Base-by-base conservation (phyloP, 2,329 filamentous ascomycete genomes). In the Epichloe aotearoae region DNA sequence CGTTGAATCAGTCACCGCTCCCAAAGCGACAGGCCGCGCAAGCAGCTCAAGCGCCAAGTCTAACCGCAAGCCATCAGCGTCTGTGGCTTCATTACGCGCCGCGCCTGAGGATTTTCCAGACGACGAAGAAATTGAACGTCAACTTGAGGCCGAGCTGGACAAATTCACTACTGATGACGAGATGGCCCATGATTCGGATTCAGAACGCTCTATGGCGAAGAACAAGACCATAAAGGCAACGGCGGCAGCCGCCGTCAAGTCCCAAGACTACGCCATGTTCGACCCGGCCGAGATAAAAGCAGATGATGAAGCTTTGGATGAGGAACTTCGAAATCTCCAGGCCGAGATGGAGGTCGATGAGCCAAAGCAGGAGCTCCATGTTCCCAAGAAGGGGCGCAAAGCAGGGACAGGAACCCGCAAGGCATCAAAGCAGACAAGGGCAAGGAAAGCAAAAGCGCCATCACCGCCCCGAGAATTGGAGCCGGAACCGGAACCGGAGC, bases 121-220 rank as follows among this genome's bases (percentile, higher is more conserved):
- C 50, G 81, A 86, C 53, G 77, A 80, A 1, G 82, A 85, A 55
- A 75, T 86, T 38, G 80, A 87, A 48, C 75, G 76, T 20, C 79
- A 79, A 46, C 69, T 87, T 1, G 76, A 84, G 58, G 80, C 77
- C 2, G 83, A 84, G 52, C 71, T 86, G 10, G 77, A 83, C 42
- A 69, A 73, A 33, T 76, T 73, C 1, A 60, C 76, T 26, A 74
- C 72, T 2, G 75, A 82, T 33, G 73, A 76, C 14, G 77, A 73
- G 36, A 63, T 72, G 7, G 66, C 66, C 4, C 66, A 67, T 5
- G 69, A 75, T 52, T 75, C 70, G 5, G 73, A 75, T 46, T 69
- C 69, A 0, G 73, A 72, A 56, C 64, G 67, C 42, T 63, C 62
- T 12, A 46, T 41, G 38, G 37, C 40, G 15, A 51, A 69, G 67